Conservation (phyloP, 441 rosid species). For the Pelargonium fulgidum region DNA sequence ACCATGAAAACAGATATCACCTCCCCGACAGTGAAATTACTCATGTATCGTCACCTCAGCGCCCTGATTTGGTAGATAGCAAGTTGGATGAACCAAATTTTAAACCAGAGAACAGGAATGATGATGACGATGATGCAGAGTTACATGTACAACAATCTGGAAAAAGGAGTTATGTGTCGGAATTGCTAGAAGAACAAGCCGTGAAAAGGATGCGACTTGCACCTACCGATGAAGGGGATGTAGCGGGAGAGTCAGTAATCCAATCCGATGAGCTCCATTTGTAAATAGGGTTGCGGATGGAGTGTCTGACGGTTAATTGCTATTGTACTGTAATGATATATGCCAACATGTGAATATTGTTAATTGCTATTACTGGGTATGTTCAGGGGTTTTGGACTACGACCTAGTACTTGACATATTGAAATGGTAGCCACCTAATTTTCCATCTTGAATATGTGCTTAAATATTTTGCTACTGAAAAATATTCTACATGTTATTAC, state of each 20-base stretch:
- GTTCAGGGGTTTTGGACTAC: no score
- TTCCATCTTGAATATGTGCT: no score
- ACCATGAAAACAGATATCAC: conserved; percentile 22
- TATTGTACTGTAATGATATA: background rate
- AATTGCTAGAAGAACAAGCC: conserved; percentile 38
- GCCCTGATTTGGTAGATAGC: conserved; percentile 16
- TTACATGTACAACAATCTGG: background rate
- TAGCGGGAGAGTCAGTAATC: conserved; percentile 18
- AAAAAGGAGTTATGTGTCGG: conserved; percentile 19
- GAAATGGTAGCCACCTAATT: no score
- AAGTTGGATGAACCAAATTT: conserved; percentile 23
- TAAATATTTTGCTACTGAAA: no score
- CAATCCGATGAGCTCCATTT: conserved; percentile 28
- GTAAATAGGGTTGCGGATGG: conserved; percentile 24
- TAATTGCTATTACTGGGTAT: conserved; percentile 11
- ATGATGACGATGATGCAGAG: conserved; percentile 5
- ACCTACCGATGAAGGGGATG: conserved; percentile 27
- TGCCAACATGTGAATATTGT: conserved; percentile 34
- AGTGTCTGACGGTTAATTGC: background rate
- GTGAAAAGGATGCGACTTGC: conserved; percentile 51
- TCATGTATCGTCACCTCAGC: conserved; percentile 17
- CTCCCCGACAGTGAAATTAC: conserved; percentile 23
- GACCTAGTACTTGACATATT: no score
- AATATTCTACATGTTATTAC: no score
- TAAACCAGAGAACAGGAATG: conserved; percentile 15